These are phyloP conservation scores for Puccinia coronata DNA, from an alignment of 1,284 basidiomycete genomes.

Conservation along the genomic window DNA sequence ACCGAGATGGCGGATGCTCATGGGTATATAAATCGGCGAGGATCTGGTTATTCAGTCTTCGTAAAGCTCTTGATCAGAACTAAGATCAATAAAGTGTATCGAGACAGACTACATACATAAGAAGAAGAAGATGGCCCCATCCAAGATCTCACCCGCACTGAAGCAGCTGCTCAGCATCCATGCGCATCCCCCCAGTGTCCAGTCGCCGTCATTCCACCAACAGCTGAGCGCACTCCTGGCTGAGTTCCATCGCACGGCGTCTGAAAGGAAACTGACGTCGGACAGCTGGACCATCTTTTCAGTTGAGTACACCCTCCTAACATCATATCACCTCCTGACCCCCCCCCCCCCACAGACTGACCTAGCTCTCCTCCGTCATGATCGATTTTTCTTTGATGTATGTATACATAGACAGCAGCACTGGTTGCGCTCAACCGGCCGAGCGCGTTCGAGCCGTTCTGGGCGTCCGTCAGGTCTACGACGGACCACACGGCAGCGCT, in stretches of 20 bases:
- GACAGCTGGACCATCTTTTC: constrained; percentile 45
- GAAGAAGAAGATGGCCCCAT: neutral
- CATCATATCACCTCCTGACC: neutral
- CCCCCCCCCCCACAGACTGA: too few relatives aligned
- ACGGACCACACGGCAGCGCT: neutral
- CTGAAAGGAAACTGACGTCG: neutral
- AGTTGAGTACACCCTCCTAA: constrained; percentile 9
- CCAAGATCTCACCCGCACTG: constrained; percentile 10
- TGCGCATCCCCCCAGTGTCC: constrained; percentile 34
- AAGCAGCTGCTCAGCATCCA: constrained; percentile 29
- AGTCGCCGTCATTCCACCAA: neutral
- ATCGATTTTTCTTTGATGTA: too few relatives aligned
- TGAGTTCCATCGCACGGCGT: constrained; percentile 10
- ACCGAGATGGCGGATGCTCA: too few relatives aligned
- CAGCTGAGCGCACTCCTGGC: neutral
- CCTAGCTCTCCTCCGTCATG: too few relatives aligned
- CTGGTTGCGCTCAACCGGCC: constrained; percentile 51
- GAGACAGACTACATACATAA: neutral
- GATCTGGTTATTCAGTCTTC: too few relatives aligned
- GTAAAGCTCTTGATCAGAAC: too few relatives aligned
- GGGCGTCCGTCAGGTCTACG: neutral
- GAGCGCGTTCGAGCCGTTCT: constrained; percentile 37
- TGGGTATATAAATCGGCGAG: too few relatives aligned
- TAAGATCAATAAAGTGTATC: too few relatives aligned
- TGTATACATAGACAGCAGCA: constrained; percentile 15